Base-by-base conservation (phyloP, 179 eudicot species). In the Silene vulgaris region DNA sequence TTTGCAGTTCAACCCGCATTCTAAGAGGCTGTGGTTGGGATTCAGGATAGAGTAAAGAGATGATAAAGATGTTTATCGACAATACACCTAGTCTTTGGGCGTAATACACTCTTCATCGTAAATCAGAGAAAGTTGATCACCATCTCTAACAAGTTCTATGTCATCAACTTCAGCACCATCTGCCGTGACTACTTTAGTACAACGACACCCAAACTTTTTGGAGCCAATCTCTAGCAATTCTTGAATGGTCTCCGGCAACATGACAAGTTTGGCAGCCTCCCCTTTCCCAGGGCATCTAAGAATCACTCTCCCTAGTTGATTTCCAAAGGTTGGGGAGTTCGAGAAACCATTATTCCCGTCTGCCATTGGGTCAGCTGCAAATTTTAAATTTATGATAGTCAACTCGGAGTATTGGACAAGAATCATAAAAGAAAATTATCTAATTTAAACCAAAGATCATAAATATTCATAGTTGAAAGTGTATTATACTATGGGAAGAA, bases 81-180 rank as follows among this genome's bases (percentile, higher is more conserved):
- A 32, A 30, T 1, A 20, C 57, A 0, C 60, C 8, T 72, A 59
- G 77, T 67, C 73, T 68, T 74, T 26, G 35, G 75, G 74, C 6
- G 35, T 35, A 30, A 3, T 35, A 52, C 26, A 23, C 29, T 9
- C 75, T 14, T 76, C 78, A 40, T 85, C 83, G 23, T 79, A 79
- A 32, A 84, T 74, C 21, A 92, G 78, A 75, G 79, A 67, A 0
- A 92, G 89, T 75, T 88, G 89, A 82, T 92, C 97, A n/a, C 87
- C 91, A 16, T 92, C 96, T 82, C 96, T 82, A 68, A 90, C 82
- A 4, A 89, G 73, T 28, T 80, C 86, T 16, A 87, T 80, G 54
- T 90, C 91, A 69, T 92, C 91, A 43, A 92, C 56, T 74, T 85
- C 81, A 56, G 89, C 91, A 71, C 91, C 89, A n/a, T 80, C 91